phyloP scores from a whole-genome alignment of 768 basidiomycete species.

The Kwoniella mangroviensis region DNA sequence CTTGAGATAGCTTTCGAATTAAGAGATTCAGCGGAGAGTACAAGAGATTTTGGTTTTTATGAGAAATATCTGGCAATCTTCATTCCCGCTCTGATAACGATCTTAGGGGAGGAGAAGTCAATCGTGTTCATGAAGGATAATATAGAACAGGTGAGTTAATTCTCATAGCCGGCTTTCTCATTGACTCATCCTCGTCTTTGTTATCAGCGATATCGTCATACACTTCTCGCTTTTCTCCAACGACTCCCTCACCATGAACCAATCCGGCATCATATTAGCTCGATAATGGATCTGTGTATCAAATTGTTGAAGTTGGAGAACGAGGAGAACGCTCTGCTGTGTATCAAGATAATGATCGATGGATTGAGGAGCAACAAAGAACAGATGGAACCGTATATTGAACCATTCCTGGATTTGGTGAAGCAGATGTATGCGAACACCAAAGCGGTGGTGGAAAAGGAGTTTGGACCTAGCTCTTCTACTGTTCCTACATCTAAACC shows the following conservation, averaged over 20 bases:
- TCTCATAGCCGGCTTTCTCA: neutral
- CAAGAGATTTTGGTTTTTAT: slow-evolving; percentile 50
- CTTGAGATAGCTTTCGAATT: slow-evolving; percentile 50
- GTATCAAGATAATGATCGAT: slow-evolving; percentile 91
- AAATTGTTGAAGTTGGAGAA: slow-evolving; percentile 85
- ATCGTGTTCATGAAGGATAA: slow-evolving; percentile 60
- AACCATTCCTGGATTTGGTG: slow-evolving; percentile 79
- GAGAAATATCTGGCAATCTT: slow-evolving; percentile 51
- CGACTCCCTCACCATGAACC: slow-evolving; percentile 80
- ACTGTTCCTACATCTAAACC: slow-evolving; percentile 6
- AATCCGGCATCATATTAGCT: slow-evolving; percentile 69
- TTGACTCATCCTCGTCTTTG: neutral
- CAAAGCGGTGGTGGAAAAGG: slow-evolving; percentile 71
- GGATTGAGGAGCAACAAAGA: slow-evolving; percentile 65
- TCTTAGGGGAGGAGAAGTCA: slow-evolving; percentile 46
- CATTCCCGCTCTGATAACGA: slow-evolving; percentile 43
- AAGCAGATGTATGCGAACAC: slow-evolving; percentile 78
- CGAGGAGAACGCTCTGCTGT: slow-evolving; percentile 89
- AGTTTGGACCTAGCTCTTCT: slow-evolving; percentile 62
- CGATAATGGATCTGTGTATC: slow-evolving; percentile 79
- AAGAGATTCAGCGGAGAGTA: slow-evolving; percentile 55
- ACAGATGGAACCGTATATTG: slow-evolving; percentile 70
- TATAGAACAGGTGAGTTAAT: slow-evolving; percentile 54
- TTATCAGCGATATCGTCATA: slow-evolving; percentile 76
- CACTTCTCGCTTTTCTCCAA: slow-evolving; percentile 85